phyloP scores from a whole-genome alignment of 331 rosid genomes.

The Cucumis variabilis region DNA sequence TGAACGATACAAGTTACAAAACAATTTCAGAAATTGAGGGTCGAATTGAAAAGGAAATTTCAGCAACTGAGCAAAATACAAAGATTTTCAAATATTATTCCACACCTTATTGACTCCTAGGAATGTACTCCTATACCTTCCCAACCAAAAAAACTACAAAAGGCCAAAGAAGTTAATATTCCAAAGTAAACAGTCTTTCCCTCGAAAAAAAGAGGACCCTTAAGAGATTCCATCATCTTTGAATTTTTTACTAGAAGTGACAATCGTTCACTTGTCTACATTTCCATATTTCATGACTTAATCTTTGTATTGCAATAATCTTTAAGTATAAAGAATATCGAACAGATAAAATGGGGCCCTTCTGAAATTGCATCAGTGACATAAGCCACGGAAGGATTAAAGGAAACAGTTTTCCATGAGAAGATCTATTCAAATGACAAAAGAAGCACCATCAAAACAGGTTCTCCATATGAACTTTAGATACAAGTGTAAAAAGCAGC shows the following conservation, averaged over 20 bases:
- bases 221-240: background rate
- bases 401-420: conserved; percentile 89
- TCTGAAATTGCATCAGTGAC: conserved; percentile 71
- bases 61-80: too few relatives aligned
- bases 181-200: background rate
- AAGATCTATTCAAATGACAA: conserved; percentile 60
- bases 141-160: background rate
- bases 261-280: conserved; percentile 69
- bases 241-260: conserved; percentile 63
- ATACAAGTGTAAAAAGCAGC: conserved; percentile 25
- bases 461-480: background rate
- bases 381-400: conserved; percentile 68
- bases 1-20: too few relatives aligned
- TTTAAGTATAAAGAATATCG: conserved; percentile 87
- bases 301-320: conserved; percentile 83
- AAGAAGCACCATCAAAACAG: conserved; percentile 23
- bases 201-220: background rate
- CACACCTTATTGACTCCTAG: background rate
- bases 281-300: conserved; percentile 74
- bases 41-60: background rate
- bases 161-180: background rate
- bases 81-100: background rate
- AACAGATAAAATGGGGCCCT: conserved; percentile 83
- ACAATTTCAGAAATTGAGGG: background rate
- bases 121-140: background rate